Percentiles rank a stretch among this genome's conserved stretches.
phyloP scores from a whole-genome alignment of 176 grass and related monocot species.

The Luzula sylvatica region DNA sequence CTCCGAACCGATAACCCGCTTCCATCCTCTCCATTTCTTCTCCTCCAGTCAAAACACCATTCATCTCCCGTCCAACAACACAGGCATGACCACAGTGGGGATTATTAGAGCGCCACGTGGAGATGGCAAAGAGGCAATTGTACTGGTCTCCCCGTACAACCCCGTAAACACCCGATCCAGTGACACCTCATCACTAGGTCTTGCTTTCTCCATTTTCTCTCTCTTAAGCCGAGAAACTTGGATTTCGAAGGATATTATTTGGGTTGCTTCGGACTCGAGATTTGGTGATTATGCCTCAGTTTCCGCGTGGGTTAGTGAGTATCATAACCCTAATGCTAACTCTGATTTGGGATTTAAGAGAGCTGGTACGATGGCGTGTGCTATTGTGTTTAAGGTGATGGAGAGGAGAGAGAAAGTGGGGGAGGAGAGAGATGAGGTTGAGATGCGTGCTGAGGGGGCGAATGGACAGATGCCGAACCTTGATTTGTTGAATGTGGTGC shows the following conservation, averaged over 20 bases:
- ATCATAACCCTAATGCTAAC: constrained; percentile 50
- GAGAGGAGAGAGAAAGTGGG: constrained; percentile 31
- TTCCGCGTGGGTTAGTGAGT: constrained; percentile 83
- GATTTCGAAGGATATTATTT: constrained; percentile 88
- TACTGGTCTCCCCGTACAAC: constrained; percentile 87
- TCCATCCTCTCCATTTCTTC: constrained; percentile 82
- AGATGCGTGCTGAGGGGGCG: constrained; percentile 82
- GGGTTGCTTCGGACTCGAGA: constrained; percentile 74
- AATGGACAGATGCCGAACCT: constrained; percentile 99
- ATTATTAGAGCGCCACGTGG: constrained; percentile 83
- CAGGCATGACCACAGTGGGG: constrained; percentile 58
- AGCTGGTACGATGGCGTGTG: constrained; percentile 90
- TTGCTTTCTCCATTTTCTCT: constrained; percentile 92
- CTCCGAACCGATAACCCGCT: constrained; percentile 34
- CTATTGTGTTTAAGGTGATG: constrained; percentile 68
- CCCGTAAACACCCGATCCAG: constrained; percentile 34
- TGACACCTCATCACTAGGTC: constrained; percentile 62
- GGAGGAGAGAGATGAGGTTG: constrained; percentile 68
- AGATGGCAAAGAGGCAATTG: constrained; percentile 97
- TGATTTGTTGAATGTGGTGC: constrained; percentile 86
- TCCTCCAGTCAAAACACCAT: constrained; percentile 40
- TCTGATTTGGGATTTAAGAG: constrained; percentile 44
- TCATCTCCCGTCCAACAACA: constrained; percentile 23
- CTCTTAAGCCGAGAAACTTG: constrained; percentile 63
- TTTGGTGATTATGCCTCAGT: constrained; percentile 80